Conservation (phyloP, 768 basidiomycete genomes). For the Boletus fagicola region DNA sequence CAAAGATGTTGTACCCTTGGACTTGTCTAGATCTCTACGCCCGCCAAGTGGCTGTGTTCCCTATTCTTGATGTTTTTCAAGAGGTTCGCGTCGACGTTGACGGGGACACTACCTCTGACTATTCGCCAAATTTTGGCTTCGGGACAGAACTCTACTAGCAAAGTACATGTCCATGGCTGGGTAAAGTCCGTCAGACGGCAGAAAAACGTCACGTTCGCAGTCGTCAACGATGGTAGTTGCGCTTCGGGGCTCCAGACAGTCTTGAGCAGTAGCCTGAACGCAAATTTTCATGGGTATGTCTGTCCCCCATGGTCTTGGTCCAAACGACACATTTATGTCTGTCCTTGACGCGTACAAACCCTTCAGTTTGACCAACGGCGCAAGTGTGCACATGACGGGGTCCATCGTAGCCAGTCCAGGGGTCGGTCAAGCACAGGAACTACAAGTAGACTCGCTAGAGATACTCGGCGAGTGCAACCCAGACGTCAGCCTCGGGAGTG, state of each 20-base stretch:
- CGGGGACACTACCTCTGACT: constrained; percentile 28
- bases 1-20: background rate
- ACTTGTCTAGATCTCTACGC: background rate
- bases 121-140: constrained; percentile 39
- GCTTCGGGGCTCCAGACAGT: constrained; percentile 76
- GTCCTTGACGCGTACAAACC: constrained; percentile 5
- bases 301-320: background rate
- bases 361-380: constrained; percentile 50
- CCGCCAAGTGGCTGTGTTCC: constrained; percentile 26
- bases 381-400: constrained; percentile 52
- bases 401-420: constrained; percentile 47
- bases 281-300: constrained; percentile 21
- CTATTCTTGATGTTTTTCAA: constrained; percentile 24
- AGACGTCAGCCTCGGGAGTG: constrained; percentile 40
- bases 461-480: constrained; percentile 57
- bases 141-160: constrained; percentile 4
- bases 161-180: constrained; percentile 69
- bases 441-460: constrained; percentile 47
- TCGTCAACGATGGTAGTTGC: constrained; percentile 79
- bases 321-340: background rate
- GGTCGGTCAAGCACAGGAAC: constrained; percentile 49
- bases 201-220: constrained; percentile 85
- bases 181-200: constrained; percentile 82
- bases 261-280: constrained; percentile 37
- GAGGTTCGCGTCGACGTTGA: constrained; percentile 31